Evolutionary conservation across 805 yeast species (phyloP), one percentile per base, ranked within the genome.

Genomic region (Candida tammaniensis): DNA sequence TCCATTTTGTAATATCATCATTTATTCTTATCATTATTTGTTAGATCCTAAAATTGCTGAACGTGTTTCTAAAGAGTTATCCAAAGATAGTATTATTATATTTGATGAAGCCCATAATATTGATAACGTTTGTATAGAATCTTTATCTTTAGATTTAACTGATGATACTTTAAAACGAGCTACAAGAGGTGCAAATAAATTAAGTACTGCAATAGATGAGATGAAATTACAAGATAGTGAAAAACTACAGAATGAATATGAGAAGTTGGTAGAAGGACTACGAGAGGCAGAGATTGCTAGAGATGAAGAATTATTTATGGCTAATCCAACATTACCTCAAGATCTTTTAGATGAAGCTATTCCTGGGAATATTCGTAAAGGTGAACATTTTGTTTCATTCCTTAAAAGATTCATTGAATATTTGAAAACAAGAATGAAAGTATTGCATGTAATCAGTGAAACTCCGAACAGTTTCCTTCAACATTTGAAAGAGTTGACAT

Each of bases 71-170:
- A 78, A 74, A 43, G 98, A 93, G 53, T 73, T 93, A 32, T 85
- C 95, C 13, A 86, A 88, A 47, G 98, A 93, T 52, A 76, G 94
- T 35, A 93, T 93, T 40, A 84, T 93, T 42, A 94, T 93, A 24
- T 93, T 93, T 55, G 99, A 93, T 64, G 99, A 93, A 65, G 98
- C 98, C 30, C 99, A 93, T 59, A 93, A 93, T 62, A 93, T 93
- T 37, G 98, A 93, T 70, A 93, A 93, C 69, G 99, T 93, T 38
- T 93, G 99, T 66, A 93, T 93, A 38, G 99, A 93, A 59, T 86
- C 98, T 0, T 61, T 93, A 26, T 86, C 96, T 5, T 72, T 93
- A 31, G 98, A 93, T 54, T 64, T 93, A 44, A 93, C 97, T 0
- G 95, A 88, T 48, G 97, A 91, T 46, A 78, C 87, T 7, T 61